Percentiles rank a stretch among this genome's conserved stretches.
Evolutionary conservation across 2,329 filamentous ascomycete species (phyloP).

Genomic region (Bipolaris gigantea): DNA sequence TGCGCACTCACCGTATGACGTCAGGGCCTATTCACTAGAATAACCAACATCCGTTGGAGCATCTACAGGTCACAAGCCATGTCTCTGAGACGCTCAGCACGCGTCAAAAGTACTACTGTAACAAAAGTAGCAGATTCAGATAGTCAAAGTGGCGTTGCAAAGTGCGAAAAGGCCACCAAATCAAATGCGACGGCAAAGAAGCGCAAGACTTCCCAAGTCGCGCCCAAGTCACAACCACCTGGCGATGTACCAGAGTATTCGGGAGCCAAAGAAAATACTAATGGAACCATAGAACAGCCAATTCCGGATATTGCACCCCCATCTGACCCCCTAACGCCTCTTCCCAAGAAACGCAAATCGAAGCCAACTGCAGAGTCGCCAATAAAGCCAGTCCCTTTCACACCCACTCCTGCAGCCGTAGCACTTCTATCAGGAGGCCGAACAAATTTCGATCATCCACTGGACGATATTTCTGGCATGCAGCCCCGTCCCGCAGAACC

Average conservation of each 20-base stretch:
- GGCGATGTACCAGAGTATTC: neutral
- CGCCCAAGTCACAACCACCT: slow-evolving; percentile 5
- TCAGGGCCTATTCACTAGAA: slow-evolving; percentile 18
- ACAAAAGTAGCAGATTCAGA: slow-evolving; percentile 24
- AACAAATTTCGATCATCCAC: slow-evolving; percentile 27
- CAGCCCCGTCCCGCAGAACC: slow-evolving; percentile 63
- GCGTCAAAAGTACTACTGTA: slow-evolving; percentile 44
- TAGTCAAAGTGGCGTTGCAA: slow-evolving; percentile 8
- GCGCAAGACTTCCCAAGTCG: slow-evolving; percentile 24
- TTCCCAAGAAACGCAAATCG: slow-evolving; percentile 32
- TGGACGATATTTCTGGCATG: slow-evolving; percentile 25
- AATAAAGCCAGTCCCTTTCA: slow-evolving; percentile 30
- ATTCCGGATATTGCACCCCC: slow-evolving; percentile 17
- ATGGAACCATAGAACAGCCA: neutral
- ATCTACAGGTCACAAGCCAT: slow-evolving; percentile 39
- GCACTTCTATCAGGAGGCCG: slow-evolving; percentile 46
- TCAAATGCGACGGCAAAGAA: slow-evolving; percentile 23
- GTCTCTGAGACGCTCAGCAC: slow-evolving; percentile 57
- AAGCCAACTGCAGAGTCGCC: slow-evolving; percentile 14
- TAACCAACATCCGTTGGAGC: neutral
- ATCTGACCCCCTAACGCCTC: slow-evolving; percentile 34
- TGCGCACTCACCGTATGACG: slow-evolving; percentile 20
- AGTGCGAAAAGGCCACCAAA: slow-evolving; percentile 16
- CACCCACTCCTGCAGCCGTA: slow-evolving; percentile 54
- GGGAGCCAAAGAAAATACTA: neutral